A percentile compares a stretch with the other conserved stretches of the same genome.
phyloP scores from a whole-genome alignment of 169 alveolate species.

The Theileria annulata region DNA sequence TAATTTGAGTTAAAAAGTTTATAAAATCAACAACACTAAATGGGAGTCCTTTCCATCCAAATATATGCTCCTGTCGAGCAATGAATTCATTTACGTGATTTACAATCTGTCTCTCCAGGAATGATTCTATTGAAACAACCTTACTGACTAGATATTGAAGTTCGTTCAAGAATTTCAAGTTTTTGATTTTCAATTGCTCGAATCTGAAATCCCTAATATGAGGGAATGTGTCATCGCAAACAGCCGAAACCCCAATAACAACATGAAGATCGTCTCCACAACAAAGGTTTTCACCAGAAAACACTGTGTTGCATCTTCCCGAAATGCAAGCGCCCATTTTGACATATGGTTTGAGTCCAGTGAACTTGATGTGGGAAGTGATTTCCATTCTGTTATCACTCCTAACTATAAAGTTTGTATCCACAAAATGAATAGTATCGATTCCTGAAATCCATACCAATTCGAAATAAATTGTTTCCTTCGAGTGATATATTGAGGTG shows the following conservation, averaged over 20 bases:
- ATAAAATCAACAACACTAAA: conserved; percentile 33
- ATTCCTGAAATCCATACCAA: conserved; percentile 59
- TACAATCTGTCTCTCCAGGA: conserved; percentile 10
- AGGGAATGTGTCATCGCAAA: conserved; percentile 27
- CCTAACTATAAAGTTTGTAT: conserved; percentile 12
- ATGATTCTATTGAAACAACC: conserved; percentile 11
- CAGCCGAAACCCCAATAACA: conserved; percentile 10
- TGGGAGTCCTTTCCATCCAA: conserved; percentile 62
- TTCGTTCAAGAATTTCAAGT: conserved; percentile 9
- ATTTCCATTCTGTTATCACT: conserved; percentile 24
- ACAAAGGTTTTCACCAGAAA: conserved; percentile 26
- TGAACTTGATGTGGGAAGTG: conserved; percentile 1
- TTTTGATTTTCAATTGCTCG: conserved; percentile 6
- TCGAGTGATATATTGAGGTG: conserved; percentile 1
- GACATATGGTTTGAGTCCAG: conserved; percentile 10
- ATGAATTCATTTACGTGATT: conserved; percentile 16
- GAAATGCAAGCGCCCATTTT: conserved; percentile 13
- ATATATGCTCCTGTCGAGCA: background rate
- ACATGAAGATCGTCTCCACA: conserved; percentile 32
- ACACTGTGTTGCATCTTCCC: background rate
- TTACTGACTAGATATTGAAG: background rate
- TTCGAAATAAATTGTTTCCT: conserved; percentile 8
- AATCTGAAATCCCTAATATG: conserved; percentile 48
- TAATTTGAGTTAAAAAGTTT: conserved; percentile 36
- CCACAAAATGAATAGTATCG: conserved; percentile 8